A percentile compares a stretch with the other conserved stretches of the same genome.
These are phyloP conservation scores for Gossypium raimondii DNA, from an alignment of 345 rosid genomes.

Conservation along the genomic window DNA sequence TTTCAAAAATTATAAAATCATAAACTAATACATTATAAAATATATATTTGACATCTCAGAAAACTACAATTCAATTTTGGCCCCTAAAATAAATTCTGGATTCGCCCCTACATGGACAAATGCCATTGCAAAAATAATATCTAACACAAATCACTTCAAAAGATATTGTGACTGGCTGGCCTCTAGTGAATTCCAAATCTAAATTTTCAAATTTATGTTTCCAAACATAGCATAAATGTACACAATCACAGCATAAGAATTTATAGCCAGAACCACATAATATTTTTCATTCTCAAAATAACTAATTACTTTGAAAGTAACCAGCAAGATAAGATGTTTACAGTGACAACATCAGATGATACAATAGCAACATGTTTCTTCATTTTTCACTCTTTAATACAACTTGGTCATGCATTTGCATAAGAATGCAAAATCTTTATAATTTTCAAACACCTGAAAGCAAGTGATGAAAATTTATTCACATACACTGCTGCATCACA, in stretches of 20 bases:
- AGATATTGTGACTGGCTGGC: not conserved
- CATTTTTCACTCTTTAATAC: not conserved
- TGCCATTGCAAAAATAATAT: not conserved
- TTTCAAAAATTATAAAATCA: no score
- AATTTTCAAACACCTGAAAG: no score
- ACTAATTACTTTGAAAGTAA: not conserved
- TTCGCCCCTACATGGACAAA: not conserved
- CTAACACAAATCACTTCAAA: not conserved
- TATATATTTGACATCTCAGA: no score
- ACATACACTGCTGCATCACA: no score
- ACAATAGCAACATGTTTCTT: not conserved
- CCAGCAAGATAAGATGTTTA: not conserved
- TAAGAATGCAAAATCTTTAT: not conserved
- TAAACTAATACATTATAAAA: no score
- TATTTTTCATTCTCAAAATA: not conserved
- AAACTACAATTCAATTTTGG: no score
- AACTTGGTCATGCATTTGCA: not conserved
- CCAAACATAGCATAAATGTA: not conserved
- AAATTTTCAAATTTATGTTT: not conserved
- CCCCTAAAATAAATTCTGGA: no score
- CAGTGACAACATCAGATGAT: not conserved
- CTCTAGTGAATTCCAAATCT: not conserved
- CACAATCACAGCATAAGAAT: not conserved
- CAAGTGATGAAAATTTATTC: no score
- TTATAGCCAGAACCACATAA: no score